Percentiles rank a stretch among this genome's conserved stretches.
These are phyloP conservation scores for Knoxdaviesia proteae DNA, from an alignment of 2,329 filamentous ascomycete species.

Conservation along the genomic window DNA sequence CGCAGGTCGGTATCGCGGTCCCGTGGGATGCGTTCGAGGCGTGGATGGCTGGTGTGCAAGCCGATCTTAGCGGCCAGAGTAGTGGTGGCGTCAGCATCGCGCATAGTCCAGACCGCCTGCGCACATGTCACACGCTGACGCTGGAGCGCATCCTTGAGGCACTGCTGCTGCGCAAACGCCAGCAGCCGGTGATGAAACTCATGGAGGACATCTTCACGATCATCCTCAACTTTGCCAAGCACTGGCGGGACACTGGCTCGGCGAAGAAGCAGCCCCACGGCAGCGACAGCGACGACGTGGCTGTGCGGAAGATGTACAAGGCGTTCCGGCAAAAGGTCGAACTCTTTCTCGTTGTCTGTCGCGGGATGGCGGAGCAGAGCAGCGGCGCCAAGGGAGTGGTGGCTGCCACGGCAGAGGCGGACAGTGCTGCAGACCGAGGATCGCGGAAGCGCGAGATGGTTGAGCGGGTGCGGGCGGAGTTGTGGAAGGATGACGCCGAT, in stretches of 20 bases:
- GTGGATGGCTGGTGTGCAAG: slow-evolving; percentile 43
- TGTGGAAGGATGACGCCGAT: no score
- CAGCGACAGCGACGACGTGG: slow-evolving; percentile 7
- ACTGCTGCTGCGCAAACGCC: slow-evolving; percentile 52
- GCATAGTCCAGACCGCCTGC: slow-evolving; percentile 44
- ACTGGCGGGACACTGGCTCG: slow-evolving; percentile 14
- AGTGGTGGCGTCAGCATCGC: slow-evolving; percentile 22
- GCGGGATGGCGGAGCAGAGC: slow-evolving; percentile 42
- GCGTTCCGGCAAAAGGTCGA: slow-evolving; percentile 51
- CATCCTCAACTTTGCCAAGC: slow-evolving; percentile 51
- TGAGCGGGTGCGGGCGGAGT: no score
- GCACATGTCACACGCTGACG: slow-evolving; percentile 48
- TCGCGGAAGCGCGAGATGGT: no score
- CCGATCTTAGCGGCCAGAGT: slow-evolving; percentile 23
- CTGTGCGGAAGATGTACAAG: slow-evolving; percentile 30
- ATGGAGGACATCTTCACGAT: slow-evolving; percentile 57
- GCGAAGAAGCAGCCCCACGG: slow-evolving; percentile 9
- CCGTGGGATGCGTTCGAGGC: slow-evolving; percentile 53
- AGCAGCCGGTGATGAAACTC: slow-evolving; percentile 49
- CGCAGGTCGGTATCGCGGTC: slow-evolving; percentile 53
- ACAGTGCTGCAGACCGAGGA: no score
- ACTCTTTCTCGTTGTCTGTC: slow-evolving; percentile 55
- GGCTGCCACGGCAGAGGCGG: no score
- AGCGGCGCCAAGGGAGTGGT: no score
- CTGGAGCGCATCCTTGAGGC: slow-evolving; percentile 58